Percentiles rank a stretch among this genome's conserved stretches.
Conservation (phyloP, 2,329 filamentous ascomycete species). For the Aspergillus calidoustus region DNA sequence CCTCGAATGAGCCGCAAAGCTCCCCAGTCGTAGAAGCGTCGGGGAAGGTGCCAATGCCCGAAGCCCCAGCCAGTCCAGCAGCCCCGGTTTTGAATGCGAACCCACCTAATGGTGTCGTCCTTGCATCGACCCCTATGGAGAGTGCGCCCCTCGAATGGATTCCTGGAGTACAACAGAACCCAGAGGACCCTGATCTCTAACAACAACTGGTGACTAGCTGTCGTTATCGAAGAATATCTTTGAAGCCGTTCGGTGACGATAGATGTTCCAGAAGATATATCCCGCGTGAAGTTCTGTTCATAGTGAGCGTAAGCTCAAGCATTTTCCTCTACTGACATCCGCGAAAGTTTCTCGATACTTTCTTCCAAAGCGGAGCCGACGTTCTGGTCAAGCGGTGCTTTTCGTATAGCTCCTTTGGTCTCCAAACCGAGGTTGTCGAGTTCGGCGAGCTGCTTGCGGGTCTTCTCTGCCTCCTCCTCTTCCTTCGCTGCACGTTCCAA, state of each 20-base stretch:
- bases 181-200: slow-evolving; percentile 2
- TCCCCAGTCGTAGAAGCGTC: slow-evolving; percentile 9
- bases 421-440: slow-evolving; percentile 47
- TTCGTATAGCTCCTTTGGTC: slow-evolving; percentile 45
- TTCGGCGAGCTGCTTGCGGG: slow-evolving; percentile 55
- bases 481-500: slow-evolving; percentile 56
- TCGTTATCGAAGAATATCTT: neutral
- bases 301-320: slow-evolving; percentile 29
- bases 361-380: slow-evolving; percentile 42
- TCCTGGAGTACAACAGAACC: slow-evolving; percentile 6
- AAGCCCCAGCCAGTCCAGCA: neutral
- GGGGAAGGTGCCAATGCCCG: neutral
- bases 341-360: slow-evolving; percentile 45
- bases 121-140: neutral
- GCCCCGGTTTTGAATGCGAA: neutral
- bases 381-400: slow-evolving; percentile 30
- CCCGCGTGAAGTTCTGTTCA: neutral
- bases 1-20: slow-evolving; percentile 10
- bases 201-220: neutral
- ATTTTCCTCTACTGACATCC: slow-evolving; percentile 47
- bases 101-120: neutral
- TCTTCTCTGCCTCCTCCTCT: slow-evolving; percentile 56
- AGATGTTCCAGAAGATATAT: neutral
- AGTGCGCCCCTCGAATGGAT: neutral
- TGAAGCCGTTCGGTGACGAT: neutral